Conservation (phyloP, 78 protist species). For the Dictyostelium intermedium region DNA sequence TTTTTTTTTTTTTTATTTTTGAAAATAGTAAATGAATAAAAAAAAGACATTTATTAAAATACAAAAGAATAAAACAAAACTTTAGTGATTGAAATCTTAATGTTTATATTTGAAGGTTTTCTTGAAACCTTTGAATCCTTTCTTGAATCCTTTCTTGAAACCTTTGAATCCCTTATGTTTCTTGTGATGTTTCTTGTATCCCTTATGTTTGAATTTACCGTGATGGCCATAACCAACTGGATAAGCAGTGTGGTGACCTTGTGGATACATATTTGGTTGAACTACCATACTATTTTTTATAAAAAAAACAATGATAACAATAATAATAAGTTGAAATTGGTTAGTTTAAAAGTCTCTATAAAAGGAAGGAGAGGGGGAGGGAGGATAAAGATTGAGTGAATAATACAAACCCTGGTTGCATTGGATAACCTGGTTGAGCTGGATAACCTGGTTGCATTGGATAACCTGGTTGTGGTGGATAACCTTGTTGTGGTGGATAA, state of each 20-base stretch:
- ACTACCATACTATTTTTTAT: neutral
- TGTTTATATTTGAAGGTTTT: constrained; percentile 6
- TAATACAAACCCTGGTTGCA: constrained; percentile 9
- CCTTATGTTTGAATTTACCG: constrained; percentile 9
- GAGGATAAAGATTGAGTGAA: neutral
- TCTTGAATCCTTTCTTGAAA: constrained; percentile 69
- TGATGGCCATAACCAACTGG: constrained; percentile 32
- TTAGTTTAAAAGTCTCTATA: no score
- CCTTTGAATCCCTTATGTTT: constrained; percentile 64
- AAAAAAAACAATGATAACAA: neutral
- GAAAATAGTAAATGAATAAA: neutral
- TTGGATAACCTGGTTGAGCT: constrained; percentile 33
- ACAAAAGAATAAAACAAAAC: neutral
- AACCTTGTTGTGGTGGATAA: constrained; percentile 18
- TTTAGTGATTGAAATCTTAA: neutral
- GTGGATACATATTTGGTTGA: constrained; percentile 34
- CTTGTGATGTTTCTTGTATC: neutral
- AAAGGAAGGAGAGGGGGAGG: neutral
- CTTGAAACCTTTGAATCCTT: constrained; percentile 45
- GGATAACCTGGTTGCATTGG: constrained; percentile 60
- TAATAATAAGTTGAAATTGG: no score
- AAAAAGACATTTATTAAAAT: no score
- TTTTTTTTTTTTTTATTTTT: no score
- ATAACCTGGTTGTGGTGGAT: constrained; percentile 50
- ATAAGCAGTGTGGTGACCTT: constrained; percentile 20